Base-by-base conservation (phyloP, 768 basidiomycete genomes). In the Boletus rubropictus region DNA sequence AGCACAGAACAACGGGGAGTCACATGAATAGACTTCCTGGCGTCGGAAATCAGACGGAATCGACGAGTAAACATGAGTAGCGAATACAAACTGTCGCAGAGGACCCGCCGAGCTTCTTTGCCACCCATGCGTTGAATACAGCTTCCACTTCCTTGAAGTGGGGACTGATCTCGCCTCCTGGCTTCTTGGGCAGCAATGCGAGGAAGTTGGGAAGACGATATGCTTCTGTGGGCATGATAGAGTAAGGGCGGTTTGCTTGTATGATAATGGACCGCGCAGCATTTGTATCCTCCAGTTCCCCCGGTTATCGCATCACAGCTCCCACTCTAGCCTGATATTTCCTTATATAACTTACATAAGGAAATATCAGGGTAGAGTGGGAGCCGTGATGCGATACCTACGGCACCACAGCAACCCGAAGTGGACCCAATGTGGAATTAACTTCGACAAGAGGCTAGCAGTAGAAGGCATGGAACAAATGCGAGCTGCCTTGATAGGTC, bases 171-270 rank as follows among this genome's bases (percentile, higher is more conserved):
- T 49, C 48, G 17, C 55, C 61, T 5, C 65, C 58, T 10, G 65
- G 51, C 40, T 67, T 65, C 50, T 49, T 47, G 15, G 63, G 61
- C 21, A 62, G 52, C 11, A 59, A 42, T 20, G 36, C 38, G 8
- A 62, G 54, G 25, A 65, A 52, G 41, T 54, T 34, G n/a, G 63
- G 64, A 39, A 65, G 48, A 28, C 41, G 63, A 27, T 53, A 62
- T 14, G 50, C 32, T 52, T 52, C 39, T 28, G 27, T 41, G 8
- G 18, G 7, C 39, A 41, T 41, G 39, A n/a, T 4, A 17, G n/a
- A 2, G 7, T 7, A 9, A 17, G 3, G 25, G 17, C 4, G 33
- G 15, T 34, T 34, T 34, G 33, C 17, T 3, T 17, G 8, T 25
- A 27, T 18, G 10, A 10, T 11, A 7, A 40, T 18, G 17, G 18